phyloP scores from a whole-genome alignment of 2,329 filamentous ascomycete species.

The Arachnomyces sp. region DNA sequence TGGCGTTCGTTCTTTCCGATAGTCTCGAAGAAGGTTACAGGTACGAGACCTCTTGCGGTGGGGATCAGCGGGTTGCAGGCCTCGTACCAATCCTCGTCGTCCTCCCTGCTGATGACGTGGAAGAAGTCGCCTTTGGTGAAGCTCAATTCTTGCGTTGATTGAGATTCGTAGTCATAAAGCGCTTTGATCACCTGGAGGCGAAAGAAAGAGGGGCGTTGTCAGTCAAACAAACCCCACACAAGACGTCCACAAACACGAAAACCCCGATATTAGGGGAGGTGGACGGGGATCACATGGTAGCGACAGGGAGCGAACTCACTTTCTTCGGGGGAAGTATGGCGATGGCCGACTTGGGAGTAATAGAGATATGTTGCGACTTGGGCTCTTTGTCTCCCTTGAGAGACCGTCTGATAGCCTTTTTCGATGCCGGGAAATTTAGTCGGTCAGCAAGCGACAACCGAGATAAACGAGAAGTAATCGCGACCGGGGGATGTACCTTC shows the following conservation, averaged over 20 bases:
- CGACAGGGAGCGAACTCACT: conserved; percentile 44
- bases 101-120: conserved; percentile 91
- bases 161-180: conserved; percentile 77
- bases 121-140: conserved; percentile 97
- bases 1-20: conserved; percentile 88
- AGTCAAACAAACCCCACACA: conserved; percentile 3
- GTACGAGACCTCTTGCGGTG: conserved; percentile 81
- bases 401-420: conserved; percentile 71
- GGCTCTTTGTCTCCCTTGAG: conserved; percentile 78
- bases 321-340: conserved; percentile 91
- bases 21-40: conserved; percentile 86
- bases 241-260: conserved; percentile 7
- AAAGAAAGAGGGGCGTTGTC: conserved; percentile 1
- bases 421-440: conserved; percentile 1
- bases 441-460: conserved; percentile 3
- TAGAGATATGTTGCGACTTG: conserved; percentile 63
- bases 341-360: conserved; percentile 75
- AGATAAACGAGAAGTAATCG: conserved; percentile 1
- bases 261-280: conserved; percentile 4
- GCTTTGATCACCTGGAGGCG: conserved; percentile 78
- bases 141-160: conserved; percentile 63
- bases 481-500: conserved; percentile 5
- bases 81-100: conserved; percentile 95
- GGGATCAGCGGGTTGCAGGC: conserved; percentile 85
- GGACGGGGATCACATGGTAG: conserved; percentile 8